A percentile compares a stretch with the other conserved stretches of the same genome.
Evolutionary conservation across 2,329 filamentous ascomycete genomes (phyloP).

Genomic region (Sordariomycetes sp.): DNA sequence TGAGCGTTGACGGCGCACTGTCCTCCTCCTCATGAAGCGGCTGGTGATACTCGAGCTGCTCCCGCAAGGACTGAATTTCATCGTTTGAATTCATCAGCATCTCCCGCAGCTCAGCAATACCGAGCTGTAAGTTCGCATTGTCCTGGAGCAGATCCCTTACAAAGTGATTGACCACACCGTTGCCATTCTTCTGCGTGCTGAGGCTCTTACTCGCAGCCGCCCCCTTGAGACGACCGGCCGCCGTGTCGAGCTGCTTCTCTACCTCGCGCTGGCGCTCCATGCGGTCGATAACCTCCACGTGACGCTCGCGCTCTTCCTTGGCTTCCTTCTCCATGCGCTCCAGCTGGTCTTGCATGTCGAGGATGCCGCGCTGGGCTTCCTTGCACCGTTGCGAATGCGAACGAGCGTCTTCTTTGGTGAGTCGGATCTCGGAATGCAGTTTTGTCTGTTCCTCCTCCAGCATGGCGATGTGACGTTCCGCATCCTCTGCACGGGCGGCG

Average conservation of each 20-base stretch:
- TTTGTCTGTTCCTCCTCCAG: slow-evolving; percentile 75
- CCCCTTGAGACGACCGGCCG: slow-evolving; percentile 72
- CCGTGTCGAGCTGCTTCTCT: slow-evolving; percentile 72
- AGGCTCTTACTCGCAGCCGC: slow-evolving; percentile 63
- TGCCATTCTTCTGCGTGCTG: slow-evolving; percentile 46
- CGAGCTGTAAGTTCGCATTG: slow-evolving; percentile 87
- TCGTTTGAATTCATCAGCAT: slow-evolving; percentile 88
- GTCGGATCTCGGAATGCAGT: slow-evolving; percentile 57
- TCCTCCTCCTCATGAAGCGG: slow-evolving; percentile 40
- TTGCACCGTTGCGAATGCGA: slow-evolving; percentile 77
- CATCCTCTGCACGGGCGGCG: slow-evolving; percentile 62
- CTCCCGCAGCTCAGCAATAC: slow-evolving; percentile 83
- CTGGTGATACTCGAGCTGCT: slow-evolving; percentile 74
- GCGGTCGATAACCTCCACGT: slow-evolving; percentile 69
- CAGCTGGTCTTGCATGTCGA: slow-evolving; percentile 75
- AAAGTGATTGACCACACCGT: slow-evolving; percentile 82
- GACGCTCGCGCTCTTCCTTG: slow-evolving; percentile 68
- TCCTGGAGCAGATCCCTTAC: slow-evolving; percentile 93
- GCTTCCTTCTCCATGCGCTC: slow-evolving; percentile 83
- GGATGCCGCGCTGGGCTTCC: slow-evolving; percentile 71
- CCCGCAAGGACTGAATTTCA: slow-evolving; percentile 79
- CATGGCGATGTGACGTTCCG: slow-evolving; percentile 71
- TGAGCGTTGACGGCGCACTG: slow-evolving; percentile 44
- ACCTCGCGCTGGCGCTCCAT: slow-evolving; percentile 79
- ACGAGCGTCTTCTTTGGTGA: slow-evolving; percentile 65